Evolutionary conservation across 805 yeast genomes (phyloP).

Genomic region (Suhomyces faveliae): DNA sequence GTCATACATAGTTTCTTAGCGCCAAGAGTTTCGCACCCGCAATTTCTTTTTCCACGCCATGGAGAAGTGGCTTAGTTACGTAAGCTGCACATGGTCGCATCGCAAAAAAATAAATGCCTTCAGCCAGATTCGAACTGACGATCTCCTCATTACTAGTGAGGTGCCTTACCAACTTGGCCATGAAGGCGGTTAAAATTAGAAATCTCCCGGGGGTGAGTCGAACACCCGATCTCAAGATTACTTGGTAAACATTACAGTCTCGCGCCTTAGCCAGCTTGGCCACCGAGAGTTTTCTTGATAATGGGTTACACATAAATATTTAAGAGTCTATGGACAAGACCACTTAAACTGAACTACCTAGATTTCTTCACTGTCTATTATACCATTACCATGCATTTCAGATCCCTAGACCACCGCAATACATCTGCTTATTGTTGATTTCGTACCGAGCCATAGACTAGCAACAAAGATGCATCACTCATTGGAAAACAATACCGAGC

Average conservation of each 20-base stretch:
- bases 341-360: too few species aligned
- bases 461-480: too few species aligned
- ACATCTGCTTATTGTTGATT: too few species aligned
- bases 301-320: too few species aligned
- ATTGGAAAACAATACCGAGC: too few species aligned
- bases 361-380: too few species aligned
- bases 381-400: too few species aligned
- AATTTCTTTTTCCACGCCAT: background rate
- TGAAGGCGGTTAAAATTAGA: slow-evolving; percentile 7
- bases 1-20: slow-evolving; percentile 6
- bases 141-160: slow-evolving; percentile 19
- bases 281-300: slow-evolving; percentile 32
- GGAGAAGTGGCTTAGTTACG: background rate
- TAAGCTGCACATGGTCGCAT: background rate
- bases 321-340: too few species aligned
- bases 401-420: too few species aligned
- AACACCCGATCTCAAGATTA: slow-evolving; percentile 48
- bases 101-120: slow-evolving; percentile 10
- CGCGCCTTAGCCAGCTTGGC: slow-evolving; percentile 51
- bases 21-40: slow-evolving; percentile 6
- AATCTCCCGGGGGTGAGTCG: slow-evolving; percentile 48
- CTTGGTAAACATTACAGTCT: slow-evolving; percentile 39
- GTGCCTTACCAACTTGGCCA: slow-evolving; percentile 18
- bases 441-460: too few species aligned
- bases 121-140: slow-evolving; percentile 18